Percentiles rank a stretch among this genome's conserved stretches.
phyloP scores from a whole-genome alignment of 768 basidiomycete species.

The Collybia nuda region DNA sequence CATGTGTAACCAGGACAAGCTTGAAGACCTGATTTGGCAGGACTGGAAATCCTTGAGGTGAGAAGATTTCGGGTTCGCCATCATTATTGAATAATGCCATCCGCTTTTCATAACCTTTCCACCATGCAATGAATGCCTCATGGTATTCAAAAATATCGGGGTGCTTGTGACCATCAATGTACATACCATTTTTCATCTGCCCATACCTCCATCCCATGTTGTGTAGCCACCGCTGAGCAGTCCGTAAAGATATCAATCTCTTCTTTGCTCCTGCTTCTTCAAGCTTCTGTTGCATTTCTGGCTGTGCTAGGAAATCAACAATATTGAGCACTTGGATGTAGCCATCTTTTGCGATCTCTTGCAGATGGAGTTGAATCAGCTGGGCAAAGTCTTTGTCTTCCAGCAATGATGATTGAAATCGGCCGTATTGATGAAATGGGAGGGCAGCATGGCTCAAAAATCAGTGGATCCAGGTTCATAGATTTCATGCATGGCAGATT shows the following conservation, averaged over 20 bases:
- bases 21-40: not conserved
- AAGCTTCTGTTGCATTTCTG: constrained; percentile 20
- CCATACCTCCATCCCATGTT: constrained; percentile 29
- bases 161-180: constrained; percentile 30
- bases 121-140: constrained; percentile 20
- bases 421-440: not conserved
- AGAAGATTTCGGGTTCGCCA: constrained; percentile 16
- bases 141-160: constrained; percentile 36
- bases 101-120: constrained; percentile 22
- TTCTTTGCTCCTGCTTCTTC: not conserved
- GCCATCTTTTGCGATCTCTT: constrained; percentile 19
- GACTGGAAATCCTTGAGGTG: constrained; percentile 21
- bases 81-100: constrained; percentile 26
- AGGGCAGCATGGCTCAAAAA: constrained; percentile 12
- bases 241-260: constrained; percentile 18
- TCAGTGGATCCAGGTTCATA: constrained; percentile 28
- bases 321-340: constrained; percentile 28
- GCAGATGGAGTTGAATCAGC: constrained; percentile 25
- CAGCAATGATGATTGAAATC: constrained; percentile 9
- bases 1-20: not conserved
- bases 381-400: constrained; percentile 29
- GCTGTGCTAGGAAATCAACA: constrained; percentile 25
- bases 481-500: constrained; percentile 22
- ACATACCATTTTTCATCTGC: constrained; percentile 7
- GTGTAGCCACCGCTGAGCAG: constrained; percentile 30